phyloP scores from a whole-genome alignment of 352 stramenopile species.

The Phytopythium helicoides region DNA sequence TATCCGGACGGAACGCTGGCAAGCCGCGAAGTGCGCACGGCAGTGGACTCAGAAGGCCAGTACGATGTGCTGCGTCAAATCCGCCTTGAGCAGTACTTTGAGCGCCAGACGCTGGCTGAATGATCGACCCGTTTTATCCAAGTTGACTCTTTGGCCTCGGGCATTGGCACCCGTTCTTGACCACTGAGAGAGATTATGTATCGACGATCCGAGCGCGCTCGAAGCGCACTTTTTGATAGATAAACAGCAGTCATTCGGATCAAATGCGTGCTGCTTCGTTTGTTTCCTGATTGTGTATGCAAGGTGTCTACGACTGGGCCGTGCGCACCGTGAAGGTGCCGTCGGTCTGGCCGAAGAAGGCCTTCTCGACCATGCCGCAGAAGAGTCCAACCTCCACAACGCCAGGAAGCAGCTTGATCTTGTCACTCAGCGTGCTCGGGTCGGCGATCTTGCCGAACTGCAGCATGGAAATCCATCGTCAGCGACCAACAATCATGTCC shows the following conservation, averaged over 20 bases:
- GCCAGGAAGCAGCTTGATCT: conserved; percentile 78
- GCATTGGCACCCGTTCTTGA: not conserved
- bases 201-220: not conserved
- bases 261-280: too few relatives aligned
- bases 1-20: conserved; percentile 63
- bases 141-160: too few relatives aligned
- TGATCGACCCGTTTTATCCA: not conserved
- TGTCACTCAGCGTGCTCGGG: conserved; percentile 58
- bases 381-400: conserved; percentile 90
- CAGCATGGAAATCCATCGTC: too few relatives aligned
- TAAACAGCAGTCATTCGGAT: too few relatives aligned
- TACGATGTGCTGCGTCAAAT: conserved; percentile 76
- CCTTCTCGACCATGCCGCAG: conserved; percentile 86
- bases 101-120: conserved; percentile 13
- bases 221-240: conserved; percentile 6
- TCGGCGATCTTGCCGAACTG: conserved; percentile 76
- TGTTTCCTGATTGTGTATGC: conserved; percentile 7
- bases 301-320: conserved; percentile 14
- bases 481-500: not conserved
- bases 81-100: conserved; percentile 68
- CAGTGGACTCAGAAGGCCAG: conserved; percentile 65
- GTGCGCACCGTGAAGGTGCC: conserved; percentile 72
- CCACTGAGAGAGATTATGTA: conserved; percentile 1
- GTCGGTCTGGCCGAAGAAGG: conserved; percentile 85
- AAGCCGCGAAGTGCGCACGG: conserved; percentile 62